Conservation (phyloP, 768 basidiomycete genomes). For the Rickenella mellea region DNA sequence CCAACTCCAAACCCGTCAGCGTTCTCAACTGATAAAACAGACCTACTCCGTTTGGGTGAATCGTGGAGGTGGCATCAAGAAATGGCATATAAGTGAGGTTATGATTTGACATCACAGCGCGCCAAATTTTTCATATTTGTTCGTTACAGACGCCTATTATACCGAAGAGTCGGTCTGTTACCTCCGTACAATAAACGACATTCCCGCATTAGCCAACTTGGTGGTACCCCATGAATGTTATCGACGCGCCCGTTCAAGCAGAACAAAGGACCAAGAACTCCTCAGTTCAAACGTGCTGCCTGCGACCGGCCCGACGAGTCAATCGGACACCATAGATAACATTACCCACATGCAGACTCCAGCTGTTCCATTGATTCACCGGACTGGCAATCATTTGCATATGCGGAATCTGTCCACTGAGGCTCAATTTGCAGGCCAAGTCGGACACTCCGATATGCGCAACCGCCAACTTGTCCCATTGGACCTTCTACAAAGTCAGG, state of each 20-base stretch:
- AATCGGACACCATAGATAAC: too few relatives aligned
- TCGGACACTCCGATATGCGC: too few relatives aligned
- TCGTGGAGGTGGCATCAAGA: conserved; percentile 4
- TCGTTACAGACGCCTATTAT: conserved; percentile 60
- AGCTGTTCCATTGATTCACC: too few relatives aligned
- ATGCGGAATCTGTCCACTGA: too few relatives aligned
- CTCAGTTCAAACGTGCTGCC: too few relatives aligned
- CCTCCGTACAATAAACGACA: conserved; percentile 50
- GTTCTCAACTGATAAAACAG: conserved; percentile 7
- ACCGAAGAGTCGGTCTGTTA: conserved; percentile 51
- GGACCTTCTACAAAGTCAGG: too few relatives aligned
- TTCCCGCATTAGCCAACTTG: conserved; percentile 42
- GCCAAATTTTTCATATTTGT: too few relatives aligned
- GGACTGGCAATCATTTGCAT: too few relatives aligned
- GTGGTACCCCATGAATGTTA: conserved; percentile 7
- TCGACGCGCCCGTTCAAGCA: conserved; percentile 7
- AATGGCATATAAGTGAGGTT: conserved; percentile 13
- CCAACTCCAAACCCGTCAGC: not conserved
- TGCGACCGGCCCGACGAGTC: too few relatives aligned
- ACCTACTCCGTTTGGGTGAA: conserved; percentile 10
- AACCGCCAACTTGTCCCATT: too few relatives aligned
- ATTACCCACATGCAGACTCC: too few relatives aligned
- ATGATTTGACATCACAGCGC: not conserved
- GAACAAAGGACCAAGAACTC: conserved; percentile 2
- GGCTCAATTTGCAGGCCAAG: too few relatives aligned